A percentile compares a stretch with the other conserved stretches of the same genome.
These are phyloP conservation scores for Trametes punicea DNA, from an alignment of 768 basidiomycete genomes.

Conservation along the genomic window DNA sequence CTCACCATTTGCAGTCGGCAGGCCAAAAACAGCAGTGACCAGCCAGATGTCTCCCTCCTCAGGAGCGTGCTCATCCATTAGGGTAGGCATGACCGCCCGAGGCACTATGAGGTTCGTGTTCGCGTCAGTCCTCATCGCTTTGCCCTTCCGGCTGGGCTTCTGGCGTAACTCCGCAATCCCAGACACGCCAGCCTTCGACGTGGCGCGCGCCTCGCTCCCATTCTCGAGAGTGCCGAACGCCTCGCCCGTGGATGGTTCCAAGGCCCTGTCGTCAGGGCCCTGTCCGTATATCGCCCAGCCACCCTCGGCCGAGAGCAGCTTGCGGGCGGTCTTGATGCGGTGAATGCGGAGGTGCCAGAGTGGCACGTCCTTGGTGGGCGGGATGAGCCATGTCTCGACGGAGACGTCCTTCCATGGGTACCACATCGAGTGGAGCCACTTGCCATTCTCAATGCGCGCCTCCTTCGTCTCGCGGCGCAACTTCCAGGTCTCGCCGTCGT, in stretches of 20 bases:
- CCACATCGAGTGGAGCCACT: conserved; percentile 68
- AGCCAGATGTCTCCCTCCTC: conserved; percentile 49
- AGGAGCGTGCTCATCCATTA: conserved; percentile 46
- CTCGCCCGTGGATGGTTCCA: conserved; percentile 43
- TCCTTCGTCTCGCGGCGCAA: conserved; percentile 61
- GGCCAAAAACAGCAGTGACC: conserved; percentile 62
- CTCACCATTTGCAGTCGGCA: conserved; percentile 42
- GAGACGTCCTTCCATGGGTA: conserved; percentile 69
- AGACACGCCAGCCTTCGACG: conserved; percentile 58
- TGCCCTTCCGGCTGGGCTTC: conserved; percentile 32
- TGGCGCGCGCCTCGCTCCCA: conserved; percentile 46
- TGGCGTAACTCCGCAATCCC: conserved; percentile 53
- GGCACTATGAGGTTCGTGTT: conserved; percentile 70
- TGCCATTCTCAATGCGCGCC: conserved; percentile 48
- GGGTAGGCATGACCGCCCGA: conserved; percentile 64
- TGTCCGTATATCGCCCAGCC: conserved; percentile 73
- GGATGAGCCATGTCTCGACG: conserved; percentile 74
- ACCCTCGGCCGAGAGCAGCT: conserved; percentile 59
- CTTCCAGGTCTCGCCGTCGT: conserved; percentile 71
- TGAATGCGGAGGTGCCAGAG: conserved; percentile 72
- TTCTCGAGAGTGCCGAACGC: conserved; percentile 49
- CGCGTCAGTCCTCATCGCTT: conserved; percentile 62
- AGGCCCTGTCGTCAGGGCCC: conserved; percentile 52
- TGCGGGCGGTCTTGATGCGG: conserved; percentile 51
- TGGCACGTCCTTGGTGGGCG: conserved; percentile 53